phyloP scores from a whole-genome alignment of 768 basidiomycete genomes.

The Kwoniella sp. region DNA sequence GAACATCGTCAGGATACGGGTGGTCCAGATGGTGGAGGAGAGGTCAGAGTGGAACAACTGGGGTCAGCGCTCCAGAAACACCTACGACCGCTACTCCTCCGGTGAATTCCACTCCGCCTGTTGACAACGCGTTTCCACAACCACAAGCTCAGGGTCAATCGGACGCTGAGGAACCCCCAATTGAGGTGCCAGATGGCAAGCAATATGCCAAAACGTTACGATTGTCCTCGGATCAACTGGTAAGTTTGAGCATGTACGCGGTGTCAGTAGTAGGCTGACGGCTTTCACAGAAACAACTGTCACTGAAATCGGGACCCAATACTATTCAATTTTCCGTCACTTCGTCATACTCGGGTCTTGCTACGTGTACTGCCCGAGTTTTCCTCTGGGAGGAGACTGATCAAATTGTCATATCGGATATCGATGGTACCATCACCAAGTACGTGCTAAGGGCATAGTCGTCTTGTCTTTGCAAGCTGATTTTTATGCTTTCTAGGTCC shows the following conservation, averaged over 20 bases:
- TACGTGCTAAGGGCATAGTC: constrained; percentile 55
- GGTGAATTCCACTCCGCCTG: background rate
- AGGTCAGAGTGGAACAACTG: constrained; percentile 30
- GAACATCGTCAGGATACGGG: constrained; percentile 43
- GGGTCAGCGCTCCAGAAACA: constrained; percentile 5
- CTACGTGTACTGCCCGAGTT: constrained; percentile 86
- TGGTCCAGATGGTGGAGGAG: constrained; percentile 57
- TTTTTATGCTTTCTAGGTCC: constrained; percentile 62
- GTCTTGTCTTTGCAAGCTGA: background rate
- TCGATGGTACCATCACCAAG: constrained; percentile 99
- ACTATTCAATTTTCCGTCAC: constrained; percentile 91
- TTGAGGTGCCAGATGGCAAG: constrained; percentile 50
- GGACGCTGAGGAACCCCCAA: background rate
- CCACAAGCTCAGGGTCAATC: background rate
- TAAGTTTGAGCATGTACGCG: constrained; percentile 56
- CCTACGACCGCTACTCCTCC: constrained; percentile 8
- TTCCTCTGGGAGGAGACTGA: constrained; percentile 96
- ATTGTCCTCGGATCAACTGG: constrained; percentile 90
- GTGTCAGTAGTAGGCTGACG: background rate
- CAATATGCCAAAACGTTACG: constrained; percentile 89
- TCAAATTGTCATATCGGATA: constrained; percentile 88
- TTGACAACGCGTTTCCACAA: background rate
- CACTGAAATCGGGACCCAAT: constrained; percentile 83
- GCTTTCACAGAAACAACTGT: constrained; percentile 71
- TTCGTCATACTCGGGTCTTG: constrained; percentile 67